A percentile compares a stretch with the other conserved stretches of the same genome.
These are phyloP conservation scores for Saturnispora sanitii DNA, from an alignment of 805 yeast genomes.

Conservation along the genomic window DNA sequence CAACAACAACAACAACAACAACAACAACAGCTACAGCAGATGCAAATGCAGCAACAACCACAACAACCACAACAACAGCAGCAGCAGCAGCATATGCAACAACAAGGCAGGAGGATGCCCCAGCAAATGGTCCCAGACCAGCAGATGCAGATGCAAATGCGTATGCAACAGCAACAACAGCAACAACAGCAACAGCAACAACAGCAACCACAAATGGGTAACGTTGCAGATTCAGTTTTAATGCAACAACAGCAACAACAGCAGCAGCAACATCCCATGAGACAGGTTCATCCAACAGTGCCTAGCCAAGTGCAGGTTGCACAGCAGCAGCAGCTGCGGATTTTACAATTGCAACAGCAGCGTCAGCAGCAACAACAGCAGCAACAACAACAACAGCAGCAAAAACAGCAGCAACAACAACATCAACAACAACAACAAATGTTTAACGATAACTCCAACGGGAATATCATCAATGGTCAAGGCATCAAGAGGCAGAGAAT, in stretches of 20 bases:
- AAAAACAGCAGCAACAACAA: constrained; percentile 12
- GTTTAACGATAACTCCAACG: constrained; percentile 14
- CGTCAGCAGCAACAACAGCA: constrained; percentile 11
- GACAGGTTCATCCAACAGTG: neutral
- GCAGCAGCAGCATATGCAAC: constrained; percentile 4
- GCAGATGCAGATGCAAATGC: constrained; percentile 12
- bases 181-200: neutral
- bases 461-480: constrained; percentile 11
- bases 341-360: constrained; percentile 6
- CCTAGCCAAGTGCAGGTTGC: constrained; percentile 7
- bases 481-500: constrained; percentile 13
- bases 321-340: constrained; percentile 6
- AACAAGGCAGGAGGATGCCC: constrained; percentile 3
- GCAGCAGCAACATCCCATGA: neutral
- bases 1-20: constrained; percentile 10
- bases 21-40: constrained; percentile 8
- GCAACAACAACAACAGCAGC: constrained; percentile 11
- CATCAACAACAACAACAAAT: constrained; percentile 16
- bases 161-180: neutral
- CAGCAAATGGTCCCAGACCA: constrained; percentile 6
- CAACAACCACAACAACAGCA: constrained; percentile 2
- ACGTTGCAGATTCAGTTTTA: neutral
- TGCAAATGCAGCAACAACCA: constrained; percentile 5
- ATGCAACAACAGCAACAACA: neutral
- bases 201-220: neutral